Base-by-base conservation (phyloP, 2,329 filamentous ascomycete genomes). In the Penicillium sp. region DNA sequence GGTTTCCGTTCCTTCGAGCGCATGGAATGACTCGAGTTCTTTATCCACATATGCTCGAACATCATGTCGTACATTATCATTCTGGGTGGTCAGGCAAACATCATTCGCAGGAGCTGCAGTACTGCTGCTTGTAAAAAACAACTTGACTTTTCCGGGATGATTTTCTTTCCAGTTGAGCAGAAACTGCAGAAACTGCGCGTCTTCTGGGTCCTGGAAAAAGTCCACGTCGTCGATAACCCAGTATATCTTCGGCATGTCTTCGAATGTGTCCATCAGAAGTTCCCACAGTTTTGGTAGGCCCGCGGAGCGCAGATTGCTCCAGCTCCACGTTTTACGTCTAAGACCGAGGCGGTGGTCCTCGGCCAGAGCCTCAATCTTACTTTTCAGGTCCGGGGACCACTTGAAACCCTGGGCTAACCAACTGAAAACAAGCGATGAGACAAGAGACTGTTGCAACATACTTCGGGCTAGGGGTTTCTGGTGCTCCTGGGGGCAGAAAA, bases 201-300 rank as follows among this genome's bases (percentile, higher is more conserved):
- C 31, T 37, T 48, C 45, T 8, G 21, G 18, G 24, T 48, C 45
- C 37, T 48, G 19, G n/a, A 48, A 48, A 23, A 31, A 18, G 21
- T 48, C 21, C 4, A 48, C 26, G 4, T 24, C 29, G 21, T 48
- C 31, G 26, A 48, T 48, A 34, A 29, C 33, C 11, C 29, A 48
- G 21, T 48, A 48, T 16, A 48, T 5, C 33, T 48, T 48, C 8
- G 31, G 45, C 3, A 29, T 10, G 29, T 23, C 45, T 37, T 48
- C 21, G 21, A 48, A 16, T 3, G 33, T 14, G 13, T 48, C 45
- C n/a, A 24, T 28, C 29, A 48, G 19, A 29, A 37, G 29, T 23
- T 24, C 14, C 45, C 45, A 48, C n/a, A 48, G 33, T 24, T 48
- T 29, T 23, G 24, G n/a, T n/a, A 48, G 19, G 11, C 23, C 18